phyloP scores from a whole-genome alignment of 208 protist genomes.

The Acanthamoeba culbertsoni region DNA sequence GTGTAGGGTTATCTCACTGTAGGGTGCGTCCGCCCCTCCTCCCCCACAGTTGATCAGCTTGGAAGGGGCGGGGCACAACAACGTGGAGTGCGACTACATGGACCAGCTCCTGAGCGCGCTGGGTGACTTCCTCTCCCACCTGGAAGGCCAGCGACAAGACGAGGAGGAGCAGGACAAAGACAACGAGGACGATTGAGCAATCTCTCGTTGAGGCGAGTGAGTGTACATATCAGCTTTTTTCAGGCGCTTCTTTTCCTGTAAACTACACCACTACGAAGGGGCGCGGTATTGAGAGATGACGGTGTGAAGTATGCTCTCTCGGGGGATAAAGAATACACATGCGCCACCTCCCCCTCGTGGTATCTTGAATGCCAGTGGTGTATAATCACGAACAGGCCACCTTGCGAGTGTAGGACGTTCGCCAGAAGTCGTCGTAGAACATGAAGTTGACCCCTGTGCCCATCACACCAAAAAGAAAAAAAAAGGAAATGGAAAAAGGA shows the following conservation, averaged over 20 bases:
- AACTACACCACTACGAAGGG: no score
- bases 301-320: no score
- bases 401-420: neutral
- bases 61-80: slow-evolving; percentile 26
- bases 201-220: no score
- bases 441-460: neutral
- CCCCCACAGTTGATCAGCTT: neutral
- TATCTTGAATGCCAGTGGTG: no score
- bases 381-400: neutral
- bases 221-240: no score
- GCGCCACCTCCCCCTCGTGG: no score
- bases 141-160: neutral
- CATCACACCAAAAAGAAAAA: neutral
- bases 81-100: neutral
- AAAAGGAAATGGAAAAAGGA: neutral
- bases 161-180: neutral
- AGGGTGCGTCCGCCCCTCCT: no score
- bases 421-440: slow-evolving; percentile 27
- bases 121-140: neutral
- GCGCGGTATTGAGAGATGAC: no score
- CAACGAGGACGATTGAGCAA: no score
- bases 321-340: no score
- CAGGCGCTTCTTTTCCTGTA: no score
- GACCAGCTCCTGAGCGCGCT: neutral
- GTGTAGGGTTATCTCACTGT: no score